Conservation (phyloP, 345 rosid species). For the Geranium rotundifolium region DNA sequence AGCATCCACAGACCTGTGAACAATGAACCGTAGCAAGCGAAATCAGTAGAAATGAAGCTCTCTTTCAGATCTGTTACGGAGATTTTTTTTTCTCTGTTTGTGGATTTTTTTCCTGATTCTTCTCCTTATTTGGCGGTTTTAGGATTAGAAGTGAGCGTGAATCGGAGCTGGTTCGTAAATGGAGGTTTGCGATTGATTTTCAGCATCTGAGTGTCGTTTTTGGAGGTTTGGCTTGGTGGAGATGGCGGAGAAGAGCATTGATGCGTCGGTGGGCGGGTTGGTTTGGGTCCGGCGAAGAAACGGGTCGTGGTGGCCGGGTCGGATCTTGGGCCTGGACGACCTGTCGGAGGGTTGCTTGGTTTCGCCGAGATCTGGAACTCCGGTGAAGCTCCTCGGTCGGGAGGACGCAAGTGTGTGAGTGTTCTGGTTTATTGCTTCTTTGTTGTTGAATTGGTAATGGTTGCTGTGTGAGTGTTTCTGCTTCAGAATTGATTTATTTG, state of each 20-base stretch:
- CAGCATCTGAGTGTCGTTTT: neutral
- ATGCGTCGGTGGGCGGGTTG: constrained; percentile 76
- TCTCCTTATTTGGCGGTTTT: no score
- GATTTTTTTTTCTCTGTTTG: no score
- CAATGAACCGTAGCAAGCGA: no score
- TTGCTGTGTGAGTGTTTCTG: constrained; percentile 13
- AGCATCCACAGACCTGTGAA: no score
- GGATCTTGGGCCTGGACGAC: constrained; percentile 64
- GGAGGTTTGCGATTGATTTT: no score
- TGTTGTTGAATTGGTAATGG: neutral
- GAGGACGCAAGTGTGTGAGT: constrained; percentile 94
- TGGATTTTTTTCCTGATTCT: no score
- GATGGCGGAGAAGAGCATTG: constrained; percentile 54
- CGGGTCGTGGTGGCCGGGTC: constrained; percentile 99
- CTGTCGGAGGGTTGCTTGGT: constrained; percentile 59
- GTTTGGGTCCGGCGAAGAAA: constrained; percentile 98
- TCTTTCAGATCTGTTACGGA: no score
- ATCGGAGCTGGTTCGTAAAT: no score
- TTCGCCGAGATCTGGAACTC: constrained; percentile 80
- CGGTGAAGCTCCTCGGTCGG: constrained; percentile 94
- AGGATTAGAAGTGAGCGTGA: no score
- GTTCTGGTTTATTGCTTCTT: constrained; percentile 2
- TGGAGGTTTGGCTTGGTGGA: constrained; percentile 37
- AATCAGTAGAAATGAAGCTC: no score
- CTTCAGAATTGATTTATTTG: neutral